These are phyloP conservation scores for Neonectria faginata DNA, from an alignment of 2,329 filamentous ascomycete genomes.

Conservation along the genomic window DNA sequence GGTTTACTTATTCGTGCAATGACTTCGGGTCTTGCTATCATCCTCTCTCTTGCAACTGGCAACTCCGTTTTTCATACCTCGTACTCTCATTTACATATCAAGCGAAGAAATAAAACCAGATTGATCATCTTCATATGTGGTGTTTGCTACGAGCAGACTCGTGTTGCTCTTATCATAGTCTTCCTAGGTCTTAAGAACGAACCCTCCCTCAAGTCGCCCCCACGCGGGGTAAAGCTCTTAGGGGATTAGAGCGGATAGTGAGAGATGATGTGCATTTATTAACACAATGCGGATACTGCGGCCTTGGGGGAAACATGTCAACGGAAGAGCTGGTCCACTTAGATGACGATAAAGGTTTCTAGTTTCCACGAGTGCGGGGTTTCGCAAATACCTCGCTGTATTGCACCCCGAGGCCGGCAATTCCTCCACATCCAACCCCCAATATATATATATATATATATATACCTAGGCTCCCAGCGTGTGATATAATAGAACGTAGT, in stretches of 20 bases:
- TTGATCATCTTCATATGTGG: neutral
- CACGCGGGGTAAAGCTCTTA: slow-evolving; percentile 24
- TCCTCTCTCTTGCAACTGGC: slow-evolving; percentile 32
- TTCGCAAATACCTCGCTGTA: slow-evolving; percentile 31
- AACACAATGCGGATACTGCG: neutral
- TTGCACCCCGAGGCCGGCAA: slow-evolving; percentile 36
- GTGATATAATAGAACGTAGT: no score
- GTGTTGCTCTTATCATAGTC: neutral
- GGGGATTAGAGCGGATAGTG: neutral
- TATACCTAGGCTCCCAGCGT: neutral
- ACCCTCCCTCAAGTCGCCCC: slow-evolving; percentile 1
- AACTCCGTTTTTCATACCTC: slow-evolving; percentile 17
- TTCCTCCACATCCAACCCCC: slow-evolving; percentile 22
- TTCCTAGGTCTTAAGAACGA: no score
- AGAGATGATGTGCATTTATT: neutral
- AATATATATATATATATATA: neutral
- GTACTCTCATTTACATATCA: slow-evolving; percentile 22
- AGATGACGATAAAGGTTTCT: slow-evolving; percentile 21
- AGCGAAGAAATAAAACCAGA: slow-evolving; percentile 16
- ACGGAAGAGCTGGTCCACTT: neutral
- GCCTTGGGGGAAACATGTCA: neutral
- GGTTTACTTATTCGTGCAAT: slow-evolving; percentile 8
- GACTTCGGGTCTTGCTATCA: slow-evolving; percentile 26
- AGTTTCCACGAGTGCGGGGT: slow-evolving; percentile 33
- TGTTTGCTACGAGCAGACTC: neutral